Percentiles rank a stretch among this genome's conserved stretches.
Conservation (phyloP, 1,284 basidiomycete genomes). For the Moesziomyces sp. region DNA sequence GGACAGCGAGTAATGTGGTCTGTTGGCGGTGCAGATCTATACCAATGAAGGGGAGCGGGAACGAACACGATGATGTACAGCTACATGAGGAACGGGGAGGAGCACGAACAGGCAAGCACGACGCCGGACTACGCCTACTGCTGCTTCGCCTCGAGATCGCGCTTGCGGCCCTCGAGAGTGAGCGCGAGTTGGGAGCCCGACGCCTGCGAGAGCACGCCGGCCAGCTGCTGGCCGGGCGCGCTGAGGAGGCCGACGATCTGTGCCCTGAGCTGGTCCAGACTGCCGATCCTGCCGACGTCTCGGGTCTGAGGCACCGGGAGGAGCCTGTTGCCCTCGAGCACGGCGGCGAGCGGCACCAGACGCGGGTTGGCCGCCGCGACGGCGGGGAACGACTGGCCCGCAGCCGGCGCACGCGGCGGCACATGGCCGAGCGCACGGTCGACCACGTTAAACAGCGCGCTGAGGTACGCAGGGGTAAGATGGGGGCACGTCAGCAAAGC, state of each 20-base stretch:
- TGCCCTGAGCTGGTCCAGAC: slow-evolving; percentile 50
- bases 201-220: slow-evolving; percentile 57
- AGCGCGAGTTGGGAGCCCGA: slow-evolving; percentile 51
- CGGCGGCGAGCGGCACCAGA: slow-evolving; percentile 54
- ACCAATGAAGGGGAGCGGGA: neutral
- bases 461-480: slow-evolving; percentile 55
- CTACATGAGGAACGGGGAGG: slow-evolving; percentile 1
- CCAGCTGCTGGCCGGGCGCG: slow-evolving; percentile 55
- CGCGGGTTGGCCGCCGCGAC: slow-evolving; percentile 48
- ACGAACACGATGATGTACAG: neutral
- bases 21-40: slow-evolving; percentile 8
- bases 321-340: slow-evolving; percentile 52
- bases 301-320: slow-evolving; percentile 53
- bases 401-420: slow-evolving; percentile 30
- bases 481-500: slow-evolving; percentile 57
- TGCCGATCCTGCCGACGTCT: slow-evolving; percentile 53
- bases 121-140: slow-evolving; percentile 2
- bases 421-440: slow-evolving; percentile 52
- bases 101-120: neutral
- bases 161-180: slow-evolving; percentile 59
- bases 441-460: slow-evolving; percentile 51
- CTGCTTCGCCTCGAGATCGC: slow-evolving; percentile 56
- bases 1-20: neutral
- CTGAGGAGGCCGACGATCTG: slow-evolving; percentile 65
- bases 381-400: slow-evolving; percentile 13